Base-by-base conservation (phyloP, 2,329 filamentous ascomycete genomes). In the Monilinia fructigena region DNA sequence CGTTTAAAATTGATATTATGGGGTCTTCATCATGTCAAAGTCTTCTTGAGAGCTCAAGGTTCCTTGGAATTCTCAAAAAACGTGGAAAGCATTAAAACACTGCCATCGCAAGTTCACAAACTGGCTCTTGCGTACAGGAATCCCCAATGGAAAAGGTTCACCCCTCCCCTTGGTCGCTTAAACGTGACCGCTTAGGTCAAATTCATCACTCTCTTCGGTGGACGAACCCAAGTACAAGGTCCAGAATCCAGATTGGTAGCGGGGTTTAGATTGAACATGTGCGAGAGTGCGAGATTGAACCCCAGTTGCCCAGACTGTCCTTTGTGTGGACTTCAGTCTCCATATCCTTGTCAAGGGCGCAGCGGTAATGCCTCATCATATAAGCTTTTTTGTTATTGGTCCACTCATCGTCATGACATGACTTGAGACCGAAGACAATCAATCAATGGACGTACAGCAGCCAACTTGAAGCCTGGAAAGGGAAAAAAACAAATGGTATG, bases 281-380 rank as follows among this genome's bases (percentile, higher is more conserved):
- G 31, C 56, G 56, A 48, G 12, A 31, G 28, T 48, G 28, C 20
- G 56, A 60, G 42, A 60, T 60, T 48, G 42, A 28, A 38, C 14
- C 45, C 31, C 58, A 18, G 31, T 12, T 50, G 31, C 47, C 40
- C 55, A 59, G 55, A 45, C 55, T 35, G 8, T n/a, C 10, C 14
- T 23, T 38, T 11, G 4, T 38, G n/a, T n/a, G 1, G 16, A 18
- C 14, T 50, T 50, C 50, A 28, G 45, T 60, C 58, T 50, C 31
- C 58, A 38, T 55, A 50, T 45, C n/a, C 63, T 42, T 50, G 50
- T 50, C 26, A 59, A 63, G 58, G 65, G 58, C 58, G 58, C 65
- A 66, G 65, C 59, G 48, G 28, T 18, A 48, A n/a, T 61, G 48
- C 38, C 58, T 61, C 47, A 28, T 45, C n/a, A 23, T 38, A 28